A percentile compares a stretch with the other conserved stretches of the same genome.
Evolutionary conservation across 2,329 filamentous ascomycete species (phyloP).

Genomic region (Fusarium albosuccineum): DNA sequence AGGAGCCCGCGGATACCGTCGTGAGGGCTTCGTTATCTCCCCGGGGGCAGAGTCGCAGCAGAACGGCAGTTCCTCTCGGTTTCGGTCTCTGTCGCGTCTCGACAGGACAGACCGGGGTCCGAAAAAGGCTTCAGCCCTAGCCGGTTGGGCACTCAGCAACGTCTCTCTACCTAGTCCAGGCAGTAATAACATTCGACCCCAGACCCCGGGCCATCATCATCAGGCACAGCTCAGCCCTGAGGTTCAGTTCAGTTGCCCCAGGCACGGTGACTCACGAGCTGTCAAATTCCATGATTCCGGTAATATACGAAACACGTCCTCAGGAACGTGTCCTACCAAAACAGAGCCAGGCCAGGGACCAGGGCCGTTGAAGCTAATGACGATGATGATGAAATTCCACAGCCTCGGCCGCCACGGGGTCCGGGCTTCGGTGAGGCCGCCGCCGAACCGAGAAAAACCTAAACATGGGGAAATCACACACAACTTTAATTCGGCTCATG

Average conservation of each 20-base stretch:
- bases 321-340: neutral
- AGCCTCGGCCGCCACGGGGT: slow-evolving; percentile 6
- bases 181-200: too few species aligned
- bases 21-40: neutral
- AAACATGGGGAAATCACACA: too few species aligned
- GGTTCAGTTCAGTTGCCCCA: slow-evolving; percentile 2
- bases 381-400: slow-evolving; percentile 9
- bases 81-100: too few species aligned
- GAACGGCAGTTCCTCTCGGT: neutral
- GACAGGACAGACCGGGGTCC: neutral
- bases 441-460: neutral
- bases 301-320: neutral
- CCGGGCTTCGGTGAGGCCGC: slow-evolving; percentile 30
- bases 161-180: too few species aligned
- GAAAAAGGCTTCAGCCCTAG: neutral
- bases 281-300: slow-evolving; percentile 21
- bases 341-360: slow-evolving; percentile 13
- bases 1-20: neutral
- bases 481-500: too few species aligned
- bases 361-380: slow-evolving; percentile 27
- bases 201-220: too few species aligned
- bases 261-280: slow-evolving; percentile 1
- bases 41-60: neutral
- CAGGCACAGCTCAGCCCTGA: neutral
- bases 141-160: too few species aligned